Conservation (phyloP, 2,329 filamentous ascomycete genomes). For the Coniochaeta sp. region DNA sequence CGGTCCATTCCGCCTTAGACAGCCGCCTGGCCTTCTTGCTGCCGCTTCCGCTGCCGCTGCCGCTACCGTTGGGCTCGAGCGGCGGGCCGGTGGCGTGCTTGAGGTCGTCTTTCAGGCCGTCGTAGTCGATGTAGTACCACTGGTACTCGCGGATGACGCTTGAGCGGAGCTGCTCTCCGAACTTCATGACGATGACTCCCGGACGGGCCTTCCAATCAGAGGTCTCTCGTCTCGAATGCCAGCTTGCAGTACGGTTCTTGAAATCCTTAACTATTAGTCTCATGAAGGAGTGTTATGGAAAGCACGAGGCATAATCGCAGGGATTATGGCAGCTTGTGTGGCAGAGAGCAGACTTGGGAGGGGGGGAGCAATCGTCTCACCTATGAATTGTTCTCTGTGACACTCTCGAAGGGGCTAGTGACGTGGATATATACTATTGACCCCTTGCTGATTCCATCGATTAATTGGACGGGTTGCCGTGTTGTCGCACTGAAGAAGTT, state of each 20-base stretch:
- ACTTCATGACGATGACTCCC: constrained; percentile 62
- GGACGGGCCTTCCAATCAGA: constrained; percentile 31
- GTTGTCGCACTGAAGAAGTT: not conserved
- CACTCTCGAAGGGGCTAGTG: not conserved
- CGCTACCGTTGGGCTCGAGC: constrained; percentile 9
- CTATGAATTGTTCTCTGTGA: not conserved
- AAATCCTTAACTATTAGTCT: constrained; percentile 49
- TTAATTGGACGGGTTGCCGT: not conserved
- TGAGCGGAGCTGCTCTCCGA: constrained; percentile 92
- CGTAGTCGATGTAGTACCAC: constrained; percentile 98
- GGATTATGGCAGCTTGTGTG: not conserved
- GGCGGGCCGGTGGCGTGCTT: constrained; percentile 58
- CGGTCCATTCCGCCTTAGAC: constrained; percentile 67
- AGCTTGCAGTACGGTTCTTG: constrained; percentile 31
- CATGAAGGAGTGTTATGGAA: not conserved
- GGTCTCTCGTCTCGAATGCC: constrained; percentile 22
- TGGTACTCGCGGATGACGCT: constrained; percentile 95
- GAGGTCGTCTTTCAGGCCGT: constrained; percentile 81
- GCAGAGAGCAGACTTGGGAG: not conserved
- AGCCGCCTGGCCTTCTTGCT: constrained; percentile 30
- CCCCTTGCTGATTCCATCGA: not conserved
- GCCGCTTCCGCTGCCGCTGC: constrained; percentile 18
- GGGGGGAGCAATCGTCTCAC: not conserved
- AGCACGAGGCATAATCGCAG: too few species aligned
- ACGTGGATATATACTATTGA: not conserved